A percentile compares a stretch with the other conserved stretches of the same genome.
Conservation (phyloP, 73 alveolate species). For the Paramecium pentaurelia region DNA sequence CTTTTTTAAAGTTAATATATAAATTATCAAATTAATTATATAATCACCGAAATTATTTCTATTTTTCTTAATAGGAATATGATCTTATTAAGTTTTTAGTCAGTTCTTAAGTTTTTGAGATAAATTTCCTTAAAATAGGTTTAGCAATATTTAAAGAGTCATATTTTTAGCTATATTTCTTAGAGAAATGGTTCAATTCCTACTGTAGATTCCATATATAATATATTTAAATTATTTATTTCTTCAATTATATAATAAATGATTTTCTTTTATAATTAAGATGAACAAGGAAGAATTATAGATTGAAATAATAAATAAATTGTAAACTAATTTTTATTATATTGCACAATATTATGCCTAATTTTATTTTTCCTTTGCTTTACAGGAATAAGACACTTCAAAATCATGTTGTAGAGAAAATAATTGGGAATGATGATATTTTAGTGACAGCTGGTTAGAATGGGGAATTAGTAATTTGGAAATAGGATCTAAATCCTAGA, state of each 20-base stretch:
- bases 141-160: no score
- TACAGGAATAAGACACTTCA: not conserved
- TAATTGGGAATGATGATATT: not conserved
- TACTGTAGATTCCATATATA: not conserved
- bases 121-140: no score
- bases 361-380: conserved; percentile 19
- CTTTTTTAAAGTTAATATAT: no score
- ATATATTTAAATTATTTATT: not conserved
- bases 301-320: not conserved
- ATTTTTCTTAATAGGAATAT: no score
- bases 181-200: not conserved
- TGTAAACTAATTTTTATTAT: not conserved
- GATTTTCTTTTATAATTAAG: not conserved
- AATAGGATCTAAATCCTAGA: not conserved
- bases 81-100: no score
- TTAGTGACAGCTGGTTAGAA: not conserved
- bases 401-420: not conserved
- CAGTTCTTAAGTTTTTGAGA: no score
- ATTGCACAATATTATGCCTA: conserved; percentile 8
- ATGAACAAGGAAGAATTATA: not conserved
- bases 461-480: conserved; percentile 41
- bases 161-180: no score
- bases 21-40: no score
- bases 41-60: no score
- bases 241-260: not conserved